phyloP scores from a whole-genome alignment of 2,329 filamentous ascomycete species.

The Teratosphaeria zuluensis region DNA sequence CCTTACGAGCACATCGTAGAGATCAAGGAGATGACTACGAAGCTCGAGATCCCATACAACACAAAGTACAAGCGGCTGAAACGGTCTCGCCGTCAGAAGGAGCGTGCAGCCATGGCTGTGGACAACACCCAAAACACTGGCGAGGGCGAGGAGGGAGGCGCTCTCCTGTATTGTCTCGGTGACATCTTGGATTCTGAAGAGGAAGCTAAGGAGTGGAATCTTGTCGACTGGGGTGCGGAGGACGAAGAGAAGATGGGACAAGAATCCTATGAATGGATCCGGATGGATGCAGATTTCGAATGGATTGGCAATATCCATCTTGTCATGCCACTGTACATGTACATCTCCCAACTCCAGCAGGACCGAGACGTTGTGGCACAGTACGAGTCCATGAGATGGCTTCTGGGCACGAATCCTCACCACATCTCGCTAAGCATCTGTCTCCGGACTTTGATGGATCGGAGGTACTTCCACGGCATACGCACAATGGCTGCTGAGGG shows the following conservation, averaged over 20 bases:
- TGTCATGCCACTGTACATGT: constrained; percentile 92
- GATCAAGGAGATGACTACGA: constrained; percentile 75
- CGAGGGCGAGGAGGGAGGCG: constrained; percentile 51
- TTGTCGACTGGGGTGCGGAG: constrained; percentile 82
- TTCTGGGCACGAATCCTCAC: constrained; percentile 46
- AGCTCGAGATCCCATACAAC: constrained; percentile 94
- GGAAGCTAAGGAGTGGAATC: constrained; percentile 72
- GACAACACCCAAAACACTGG: constrained; percentile 44
- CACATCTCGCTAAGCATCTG: constrained; percentile 82
- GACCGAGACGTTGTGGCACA: constrained; percentile 93
- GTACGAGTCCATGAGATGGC: constrained; percentile 38
- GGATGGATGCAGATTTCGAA: constrained; percentile 95
- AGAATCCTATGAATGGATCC: constrained; percentile 97
- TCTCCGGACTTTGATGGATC: constrained; percentile 79
- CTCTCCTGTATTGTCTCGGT: constrained; percentile 81
- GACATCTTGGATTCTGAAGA: constrained; percentile 78
- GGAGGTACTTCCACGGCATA: constrained; percentile 87
- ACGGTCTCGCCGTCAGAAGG: constrained; percentile 71
- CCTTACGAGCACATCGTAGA: constrained; percentile 97
- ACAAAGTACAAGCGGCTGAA: constrained; percentile 98
- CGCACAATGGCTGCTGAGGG: constrained; percentile 73
- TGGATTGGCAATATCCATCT: constrained; percentile 83
- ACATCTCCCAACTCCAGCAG: constrained; percentile 91
- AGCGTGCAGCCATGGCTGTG: constrained; percentile 58
- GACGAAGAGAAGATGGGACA: constrained; percentile 87